A percentile compares a stretch with the other conserved stretches of the same genome.
Evolutionary conservation across 352 stramenopile species (phyloP).

Genomic region (Pilasporangium apinafurcum): DNA sequence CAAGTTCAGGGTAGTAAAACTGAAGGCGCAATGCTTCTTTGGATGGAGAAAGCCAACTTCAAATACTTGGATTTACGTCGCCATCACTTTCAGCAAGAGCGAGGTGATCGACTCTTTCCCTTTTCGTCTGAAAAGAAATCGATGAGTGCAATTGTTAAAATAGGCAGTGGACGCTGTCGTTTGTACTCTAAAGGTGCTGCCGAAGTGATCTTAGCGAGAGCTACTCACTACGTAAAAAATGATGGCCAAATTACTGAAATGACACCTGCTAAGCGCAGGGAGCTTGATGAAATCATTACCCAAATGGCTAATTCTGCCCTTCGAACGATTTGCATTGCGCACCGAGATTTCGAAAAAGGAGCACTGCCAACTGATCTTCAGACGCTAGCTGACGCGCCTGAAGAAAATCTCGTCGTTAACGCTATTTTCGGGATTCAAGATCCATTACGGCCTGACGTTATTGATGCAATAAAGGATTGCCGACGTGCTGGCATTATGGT

Average conservation of each 20-base stretch:
- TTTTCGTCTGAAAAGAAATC: slow-evolving; percentile 84
- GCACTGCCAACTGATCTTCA: slow-evolving; percentile 60
- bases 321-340: slow-evolving; percentile 84
- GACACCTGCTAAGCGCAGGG: slow-evolving; percentile 43
- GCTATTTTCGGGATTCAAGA: slow-evolving; percentile 97
- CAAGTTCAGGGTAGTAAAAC: slow-evolving; percentile 80
- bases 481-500: slow-evolving; percentile 97
- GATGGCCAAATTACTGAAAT: slow-evolving; percentile 43
- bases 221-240: slow-evolving; percentile 64
- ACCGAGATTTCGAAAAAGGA: slow-evolving; percentile 57
- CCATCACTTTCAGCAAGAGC: slow-evolving; percentile 37
- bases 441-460: slow-evolving; percentile 92
- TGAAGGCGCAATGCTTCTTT: slow-evolving; percentile 74
- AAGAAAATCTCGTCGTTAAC: slow-evolving; percentile 72
- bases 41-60: slow-evolving; percentile 49
- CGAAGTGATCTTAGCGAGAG: slow-evolving; percentile 56
- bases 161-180: slow-evolving; percentile 20
- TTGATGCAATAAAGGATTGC: slow-evolving; percentile 91
- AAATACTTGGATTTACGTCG: slow-evolving; percentile 55
- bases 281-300: slow-evolving; percentile 69
- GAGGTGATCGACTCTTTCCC: slow-evolving; percentile 59
- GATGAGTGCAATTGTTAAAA: slow-evolving; percentile 61
- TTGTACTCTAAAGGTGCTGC: slow-evolving; percentile 74
- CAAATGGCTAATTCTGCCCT: slow-evolving; percentile 81
- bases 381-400: slow-evolving; percentile 43